These are phyloP conservation scores for Erysimum cheiri DNA, from an alignment of 441 rosid species.

Conservation along the genomic window DNA sequence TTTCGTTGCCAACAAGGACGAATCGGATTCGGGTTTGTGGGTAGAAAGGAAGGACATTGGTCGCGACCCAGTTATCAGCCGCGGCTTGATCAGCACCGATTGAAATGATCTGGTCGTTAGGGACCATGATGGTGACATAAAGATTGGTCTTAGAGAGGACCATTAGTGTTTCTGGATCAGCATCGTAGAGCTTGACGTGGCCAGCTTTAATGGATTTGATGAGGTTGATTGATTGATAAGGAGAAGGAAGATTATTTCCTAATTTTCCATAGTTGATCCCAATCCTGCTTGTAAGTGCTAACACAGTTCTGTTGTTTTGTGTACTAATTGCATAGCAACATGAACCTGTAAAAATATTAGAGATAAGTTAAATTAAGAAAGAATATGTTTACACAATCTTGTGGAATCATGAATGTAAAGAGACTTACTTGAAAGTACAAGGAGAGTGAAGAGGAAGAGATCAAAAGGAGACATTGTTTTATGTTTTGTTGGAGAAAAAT, in stretches of 20 bases:
- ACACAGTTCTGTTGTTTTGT: constrained; percentile 7
- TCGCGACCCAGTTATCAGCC: constrained; percentile 64
- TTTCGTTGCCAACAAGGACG: constrained; percentile 75
- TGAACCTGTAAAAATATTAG: constrained; percentile 34
- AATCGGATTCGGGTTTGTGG: constrained; percentile 65
- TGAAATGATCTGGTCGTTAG: constrained; percentile 57
- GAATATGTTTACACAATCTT: neutral
- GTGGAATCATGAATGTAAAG: neutral
- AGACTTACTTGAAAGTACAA: constrained; percentile 43
- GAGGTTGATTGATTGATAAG: constrained; percentile 58
- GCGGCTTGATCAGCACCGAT: constrained; percentile 53
- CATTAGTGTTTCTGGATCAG: constrained; percentile 62
- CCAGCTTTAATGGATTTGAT: constrained; percentile 62
- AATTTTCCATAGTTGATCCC: constrained; percentile 79
- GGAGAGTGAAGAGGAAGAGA: constrained; percentile 36
- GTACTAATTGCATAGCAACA: constrained; percentile 29
- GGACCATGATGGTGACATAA: constrained; percentile 68
- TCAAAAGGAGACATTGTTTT: constrained; percentile 34
- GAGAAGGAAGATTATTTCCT: constrained; percentile 75
- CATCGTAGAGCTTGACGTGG: constrained; percentile 71
- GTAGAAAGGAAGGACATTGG: constrained; percentile 60
- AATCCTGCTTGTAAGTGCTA: constrained; percentile 41
- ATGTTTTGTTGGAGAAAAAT: constrained; percentile 13
- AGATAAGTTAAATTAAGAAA: neutral
- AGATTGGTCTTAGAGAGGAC: constrained; percentile 64